phyloP scores from a whole-genome alignment of 108 stramenopile species.

The Cyclotella choctawhatcheeana region DNA sequence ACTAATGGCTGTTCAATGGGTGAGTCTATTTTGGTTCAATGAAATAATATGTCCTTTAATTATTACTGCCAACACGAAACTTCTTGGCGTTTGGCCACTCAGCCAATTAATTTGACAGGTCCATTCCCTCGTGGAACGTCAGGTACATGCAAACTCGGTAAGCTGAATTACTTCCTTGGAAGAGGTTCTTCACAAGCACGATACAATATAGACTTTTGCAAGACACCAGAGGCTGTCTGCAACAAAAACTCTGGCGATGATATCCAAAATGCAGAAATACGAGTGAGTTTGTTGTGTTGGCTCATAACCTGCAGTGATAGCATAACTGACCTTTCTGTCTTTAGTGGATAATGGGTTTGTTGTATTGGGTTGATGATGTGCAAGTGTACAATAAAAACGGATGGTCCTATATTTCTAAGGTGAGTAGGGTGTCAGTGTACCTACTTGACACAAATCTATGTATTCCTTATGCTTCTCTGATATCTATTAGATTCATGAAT shows the following conservation, averaged over 20 bases:
- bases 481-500: conserved; percentile 21
- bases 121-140: conserved; percentile 41
- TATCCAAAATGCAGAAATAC: conserved; percentile 40
- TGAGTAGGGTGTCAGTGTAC: background rate
- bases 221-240: conserved; percentile 46
- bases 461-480: background rate
- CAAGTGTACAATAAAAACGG: conserved; percentile 41
- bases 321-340: no score
- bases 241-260: conserved; percentile 18
- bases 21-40: no score
- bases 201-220: conserved; percentile 49
- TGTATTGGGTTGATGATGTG: conserved; percentile 42
- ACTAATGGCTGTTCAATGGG: no score
- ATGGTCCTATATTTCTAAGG: conserved; percentile 40
- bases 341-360: conserved; percentile 46
- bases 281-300: no score
- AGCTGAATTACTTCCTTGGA: conserved; percentile 48
- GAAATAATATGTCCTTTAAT: no score
- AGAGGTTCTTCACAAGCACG: conserved; percentile 25
- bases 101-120: no score
- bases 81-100: no score
- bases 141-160: conserved; percentile 45
- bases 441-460: background rate
- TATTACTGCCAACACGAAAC: no score
- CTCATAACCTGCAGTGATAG: no score